Evolutionary conservation across 2,329 filamentous ascomycete species (phyloP), one percentile per base, ranked within the genome.

Genomic region (Tolypocladium sp.): DNA sequence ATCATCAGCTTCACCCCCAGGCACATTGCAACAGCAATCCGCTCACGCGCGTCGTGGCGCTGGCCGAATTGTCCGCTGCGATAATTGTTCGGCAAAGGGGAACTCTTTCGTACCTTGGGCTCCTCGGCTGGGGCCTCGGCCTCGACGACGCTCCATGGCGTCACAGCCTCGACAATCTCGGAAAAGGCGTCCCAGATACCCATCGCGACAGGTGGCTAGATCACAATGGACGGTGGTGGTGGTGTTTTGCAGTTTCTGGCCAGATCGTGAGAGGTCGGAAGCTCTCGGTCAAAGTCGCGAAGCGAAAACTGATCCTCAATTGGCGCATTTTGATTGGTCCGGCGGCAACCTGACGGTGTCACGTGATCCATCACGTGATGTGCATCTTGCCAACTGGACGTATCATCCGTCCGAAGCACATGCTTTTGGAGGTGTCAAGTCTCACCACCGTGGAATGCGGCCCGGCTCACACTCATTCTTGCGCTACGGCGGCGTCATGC

Each of bases 41-140:
- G 25, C 6, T 20, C 25, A 13, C 7, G 13, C 44, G 17, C 27
- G 46, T 33, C 17, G 27, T 20, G 46, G 17, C 27, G 44, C n/a
- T 3, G 33, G 33, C 15, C 7, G 38, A 40, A 44, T 25, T 58
- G 17, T 20, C 38, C 1, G 15, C 4, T 17, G 20, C 22, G 10
- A 20, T 44, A 44, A 53, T 46, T 30, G 27, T 27, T 57, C 38
- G 53, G 40, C 22, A 56, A 12, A 25, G 46, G 55, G 30, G 53
- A 41, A 17, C 22, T 15, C n/a, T 33, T 56, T 65, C 75, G 69
- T 77, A 81, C 79, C 79, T 80, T 73, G 81, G 80, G 75, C 78
- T 83, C 78, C 84, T 85, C 78, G 80, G 86, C 77, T 80, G 85
- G 79, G 81, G 84, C 84, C 76, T 88, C 85, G 66, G 85, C 85